Base-by-base conservation (phyloP, 495 filamentous ascomycete species). In the Aspergillus saccharolyticus region DNA sequence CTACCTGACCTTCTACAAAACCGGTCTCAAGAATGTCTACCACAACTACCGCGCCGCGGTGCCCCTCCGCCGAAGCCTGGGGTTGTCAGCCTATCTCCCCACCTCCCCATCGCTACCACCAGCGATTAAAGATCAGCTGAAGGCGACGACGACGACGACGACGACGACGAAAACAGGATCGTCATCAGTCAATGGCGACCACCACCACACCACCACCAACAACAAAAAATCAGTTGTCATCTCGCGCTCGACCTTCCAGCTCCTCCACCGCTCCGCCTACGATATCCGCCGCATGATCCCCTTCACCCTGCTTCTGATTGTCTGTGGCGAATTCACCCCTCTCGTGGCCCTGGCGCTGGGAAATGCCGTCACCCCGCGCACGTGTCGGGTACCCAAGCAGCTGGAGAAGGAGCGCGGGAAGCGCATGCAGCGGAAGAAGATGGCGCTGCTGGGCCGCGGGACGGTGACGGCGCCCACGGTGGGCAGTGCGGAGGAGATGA, bases 291-390 rank as follows among this genome's bases (percentile, higher is more conserved):
- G 88, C n/a, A 77, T 97, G 28, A 89, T 90, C 3, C 66, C 85
- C 3, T 96, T 98, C 68, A 81, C 66, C 0, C 19, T 96, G 3
- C 66, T 96, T 3, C 76, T 96, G 1, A 53, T 91, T 0, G 45
- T 95, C 42, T 90, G 85, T 66, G 94, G 90, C 3, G 93, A 97
- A 66, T 85, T 94, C 67, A 89, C 90, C 7, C 90, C 92, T 0
- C 59, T 97, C 1, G 67, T 94, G 7, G 67, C 96, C 0, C 79
- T 87, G 0, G 69, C 87, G 5, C 74, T 88, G n/a, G 70, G 92
- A 17, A 83, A 83, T 6, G 73, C 76, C 8, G 69, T 90, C 33
- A 87, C 94, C 15, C 93, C 93, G 0, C 80, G 77, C 54, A 88
- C 89, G 0, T 96, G 92, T 66, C 82, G 90, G 2, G 84, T 96